These are phyloP conservation scores for Calonectria leucothoes DNA, from an alignment of 2,329 filamentous ascomycete species.

Conservation along the genomic window DNA sequence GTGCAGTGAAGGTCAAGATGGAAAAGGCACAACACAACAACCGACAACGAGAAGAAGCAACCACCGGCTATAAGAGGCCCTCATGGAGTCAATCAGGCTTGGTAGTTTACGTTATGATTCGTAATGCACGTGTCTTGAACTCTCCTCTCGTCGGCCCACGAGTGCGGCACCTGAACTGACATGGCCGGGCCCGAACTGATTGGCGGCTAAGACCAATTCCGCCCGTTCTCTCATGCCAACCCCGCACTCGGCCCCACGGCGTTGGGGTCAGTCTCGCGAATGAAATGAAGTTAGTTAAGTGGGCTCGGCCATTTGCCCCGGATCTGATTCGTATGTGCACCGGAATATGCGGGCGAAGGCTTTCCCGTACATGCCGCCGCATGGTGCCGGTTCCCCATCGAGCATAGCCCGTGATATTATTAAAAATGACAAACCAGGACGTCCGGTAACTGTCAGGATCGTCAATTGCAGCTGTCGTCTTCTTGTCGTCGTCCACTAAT, in stretches of 20 bases:
- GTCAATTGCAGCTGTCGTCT: not conserved
- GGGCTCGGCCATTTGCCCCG: not conserved
- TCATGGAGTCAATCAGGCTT: not conserved
- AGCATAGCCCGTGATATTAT: slow-evolving; percentile 5
- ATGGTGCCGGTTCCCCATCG: not conserved
- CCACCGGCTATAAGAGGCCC: not conserved
- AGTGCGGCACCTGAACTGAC: not conserved
- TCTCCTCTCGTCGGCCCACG: not conserved
- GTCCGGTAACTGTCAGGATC: not conserved
- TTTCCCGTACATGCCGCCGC: not conserved
- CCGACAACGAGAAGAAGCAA: not conserved
- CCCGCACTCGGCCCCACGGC: slow-evolving; percentile 3
- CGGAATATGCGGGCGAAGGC: not conserved
- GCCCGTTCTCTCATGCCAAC: not conserved
- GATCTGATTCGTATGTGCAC: not conserved
- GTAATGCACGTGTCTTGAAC: not conserved
- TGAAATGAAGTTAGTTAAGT: no score
- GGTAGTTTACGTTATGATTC: slow-evolving; percentile 6
- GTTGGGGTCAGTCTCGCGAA: not conserved
- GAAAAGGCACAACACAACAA: not conserved
- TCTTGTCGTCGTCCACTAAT: not conserved
- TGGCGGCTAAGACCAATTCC: slow-evolving; percentile 11
- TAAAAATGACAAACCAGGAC: slow-evolving; percentile 6
- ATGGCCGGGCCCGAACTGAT: not conserved
- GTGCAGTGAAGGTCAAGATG: not conserved